Base-by-base conservation (phyloP, 1,284 basidiomycete species). In the Malassezia restricta region DNA sequence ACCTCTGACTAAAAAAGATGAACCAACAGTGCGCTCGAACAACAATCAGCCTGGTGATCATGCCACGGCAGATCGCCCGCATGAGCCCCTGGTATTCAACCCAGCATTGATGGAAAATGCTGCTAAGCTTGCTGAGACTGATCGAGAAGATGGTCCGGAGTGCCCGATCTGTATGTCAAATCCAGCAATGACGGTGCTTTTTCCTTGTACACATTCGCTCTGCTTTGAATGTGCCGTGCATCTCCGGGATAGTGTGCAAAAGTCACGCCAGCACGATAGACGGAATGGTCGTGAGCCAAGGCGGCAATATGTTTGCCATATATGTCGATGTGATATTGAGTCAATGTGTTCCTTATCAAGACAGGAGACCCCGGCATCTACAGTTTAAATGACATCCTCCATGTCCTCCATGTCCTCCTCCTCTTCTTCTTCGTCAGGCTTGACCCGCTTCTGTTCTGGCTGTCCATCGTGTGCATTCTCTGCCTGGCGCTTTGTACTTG, bases 161-260 rank as follows among this genome's bases (percentile, higher is more conserved):
- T 73, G 70, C 50, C 49, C 69, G 15, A 73, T 73, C 45, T 73
- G 70, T 43, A 61, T 73, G 15, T 58, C 56, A 15, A 41, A 54
- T 2, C 65, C 67, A 1, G 63, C 70, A n/a, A 63, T 61, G 3
- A 73, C 70, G 2, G 37, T 73, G 20, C 48, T 73, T 8, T 45
- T 73, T 28, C 70, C 70, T n/a, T 73, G 70, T 43, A 71, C 70
- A 15, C 70, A 73, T 42, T 65, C 66, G 6, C 49, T 73, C 27
- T 73, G 70, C 42, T 53, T 69, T 11, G 67, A 71, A 27, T 73
- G 70, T 39, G 66, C 67, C 0, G 63, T 69, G 6, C 66, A 65
- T 37, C 29, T 73, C n/a, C 42, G 65, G 1, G 70, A 72, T 32
- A 64, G 59, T 43, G 67, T 71, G 6, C 55, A 68, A 14, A 62